A percentile compares a stretch with the other conserved stretches of the same genome.
These are phyloP conservation scores for Aspergillus coremiiformis DNA, from an alignment of 495 filamentous ascomycete genomes.

Conservation along the genomic window DNA sequence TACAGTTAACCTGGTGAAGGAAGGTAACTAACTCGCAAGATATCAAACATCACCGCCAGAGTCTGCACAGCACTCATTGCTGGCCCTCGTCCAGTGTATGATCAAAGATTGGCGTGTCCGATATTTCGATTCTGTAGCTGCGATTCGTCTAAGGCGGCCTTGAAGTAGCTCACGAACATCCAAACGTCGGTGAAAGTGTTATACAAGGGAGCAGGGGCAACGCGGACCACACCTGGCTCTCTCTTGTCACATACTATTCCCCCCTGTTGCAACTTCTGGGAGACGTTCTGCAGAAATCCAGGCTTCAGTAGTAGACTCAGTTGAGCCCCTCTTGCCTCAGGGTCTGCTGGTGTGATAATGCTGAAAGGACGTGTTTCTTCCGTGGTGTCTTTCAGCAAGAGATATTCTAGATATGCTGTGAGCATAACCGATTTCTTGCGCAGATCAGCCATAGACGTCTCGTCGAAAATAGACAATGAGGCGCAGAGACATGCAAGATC, in stretches of 20 bases:
- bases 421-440: slow-evolving; percentile 67
- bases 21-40: not conserved
- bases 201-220: slow-evolving; percentile 86
- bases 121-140: not conserved
- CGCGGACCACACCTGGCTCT: slow-evolving; percentile 85
- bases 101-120: no score
- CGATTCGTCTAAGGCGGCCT: slow-evolving; percentile 20
- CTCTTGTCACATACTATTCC: slow-evolving; percentile 84
- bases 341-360: slow-evolving; percentile 77
- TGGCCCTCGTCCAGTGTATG: no score
- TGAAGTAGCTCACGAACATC: slow-evolving; percentile 56
- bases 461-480: slow-evolving; percentile 67
- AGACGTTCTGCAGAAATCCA: slow-evolving; percentile 62
- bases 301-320: slow-evolving; percentile 64
- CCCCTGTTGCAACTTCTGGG: slow-evolving; percentile 56
- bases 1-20: not conserved
- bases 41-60: not conserved
- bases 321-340: slow-evolving; percentile 74
- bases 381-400: slow-evolving; percentile 47
- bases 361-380: slow-evolving; percentile 28
- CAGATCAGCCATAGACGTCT: slow-evolving; percentile 61
- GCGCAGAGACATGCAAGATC: slow-evolving; percentile 61
- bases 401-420: slow-evolving; percentile 72
- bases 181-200: slow-evolving; percentile 77
- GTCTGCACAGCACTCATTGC: no score